Percentiles rank a stretch among this genome's conserved stretches.
Evolutionary conservation across 495 filamentous ascomycete genomes (phyloP).

Genomic region (Xylaria cubensis): DNA sequence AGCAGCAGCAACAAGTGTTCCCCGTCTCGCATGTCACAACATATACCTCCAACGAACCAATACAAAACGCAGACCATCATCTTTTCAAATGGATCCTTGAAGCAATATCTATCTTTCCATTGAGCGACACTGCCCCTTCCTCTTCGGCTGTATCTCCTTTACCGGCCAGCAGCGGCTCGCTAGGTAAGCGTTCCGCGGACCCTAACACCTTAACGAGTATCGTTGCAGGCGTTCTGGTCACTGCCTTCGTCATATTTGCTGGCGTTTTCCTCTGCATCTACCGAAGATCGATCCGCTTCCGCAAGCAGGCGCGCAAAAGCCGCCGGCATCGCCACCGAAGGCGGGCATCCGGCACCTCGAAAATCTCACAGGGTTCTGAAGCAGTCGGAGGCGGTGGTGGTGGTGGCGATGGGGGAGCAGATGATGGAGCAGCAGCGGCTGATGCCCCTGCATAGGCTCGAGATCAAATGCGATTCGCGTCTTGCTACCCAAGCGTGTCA

Average conservation of each 20-base stretch:
- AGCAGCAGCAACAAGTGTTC: slow-evolving; percentile 13
- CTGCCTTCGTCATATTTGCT: slow-evolving; percentile 21
- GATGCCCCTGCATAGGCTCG: slow-evolving; percentile 1
- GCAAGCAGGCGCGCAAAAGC: slow-evolving; percentile 17
- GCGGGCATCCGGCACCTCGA: slow-evolving; percentile 17
- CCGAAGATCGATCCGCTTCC: slow-evolving; percentile 23
- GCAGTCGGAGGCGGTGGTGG: neutral
- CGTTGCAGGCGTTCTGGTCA: slow-evolving; percentile 22
- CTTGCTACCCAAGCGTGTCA: neutral
- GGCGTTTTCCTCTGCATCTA: slow-evolving; percentile 20
- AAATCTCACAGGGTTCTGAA: slow-evolving; percentile 22
- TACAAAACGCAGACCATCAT: neutral
- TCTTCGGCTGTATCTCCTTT: neutral
- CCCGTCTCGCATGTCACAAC: slow-evolving; percentile 14
- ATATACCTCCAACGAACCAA: neutral
- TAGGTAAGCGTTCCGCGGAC: slow-evolving; percentile 18
- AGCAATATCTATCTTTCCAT: neutral
- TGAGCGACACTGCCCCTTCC: neutral
- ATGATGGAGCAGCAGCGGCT: neutral
- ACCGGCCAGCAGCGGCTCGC: neutral
- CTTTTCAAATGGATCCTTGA: slow-evolving; percentile 14
- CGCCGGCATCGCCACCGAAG: slow-evolving; percentile 18
- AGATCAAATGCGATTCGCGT: neutral
- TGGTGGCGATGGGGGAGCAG: neutral
- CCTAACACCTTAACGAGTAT: slow-evolving; percentile 24